These are phyloP conservation scores for Striga hermonthica DNA, from an alignment of 305 asterid species.

Conservation along the genomic window DNA sequence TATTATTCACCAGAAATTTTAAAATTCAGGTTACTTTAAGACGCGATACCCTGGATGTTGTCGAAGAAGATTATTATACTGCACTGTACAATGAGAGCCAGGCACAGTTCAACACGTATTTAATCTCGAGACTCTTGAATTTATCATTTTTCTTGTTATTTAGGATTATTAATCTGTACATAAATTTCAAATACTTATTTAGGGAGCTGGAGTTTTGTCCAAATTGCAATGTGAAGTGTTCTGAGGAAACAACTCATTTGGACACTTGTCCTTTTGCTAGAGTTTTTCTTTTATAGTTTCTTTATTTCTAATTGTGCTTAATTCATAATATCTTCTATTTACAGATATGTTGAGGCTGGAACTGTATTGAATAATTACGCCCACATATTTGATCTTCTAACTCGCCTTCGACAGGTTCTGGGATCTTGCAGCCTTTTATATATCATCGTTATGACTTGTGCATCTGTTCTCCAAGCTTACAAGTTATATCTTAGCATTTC, in stretches of 20 bases:
- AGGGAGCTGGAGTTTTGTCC: slow-evolving; percentile 2
- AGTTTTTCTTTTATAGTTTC: not conserved
- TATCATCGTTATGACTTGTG: slow-evolving; percentile 12
- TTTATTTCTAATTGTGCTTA: slow-evolving; percentile 10
- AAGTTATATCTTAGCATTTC: not conserved
- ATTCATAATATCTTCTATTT: slow-evolving; percentile 28
- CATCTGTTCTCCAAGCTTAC: not conserved
- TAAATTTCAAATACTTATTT: slow-evolving; percentile 19
- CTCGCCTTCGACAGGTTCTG: slow-evolving; percentile 89
- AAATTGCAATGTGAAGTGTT: slow-evolving; percentile 17
- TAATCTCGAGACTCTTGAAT: slow-evolving; percentile 24
- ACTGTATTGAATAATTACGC: slow-evolving; percentile 88
- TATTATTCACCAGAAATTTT: slow-evolving; percentile 21
- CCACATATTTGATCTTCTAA: slow-evolving; percentile 88
- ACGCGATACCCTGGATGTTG: slow-evolving; percentile 72
- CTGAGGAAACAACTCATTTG: not conserved
- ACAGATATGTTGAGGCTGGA: slow-evolving; percentile 74
- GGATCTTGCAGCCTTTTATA: slow-evolving; percentile 23
- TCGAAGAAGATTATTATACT: slow-evolving; percentile 73
- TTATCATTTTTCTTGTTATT: slow-evolving; percentile 5
- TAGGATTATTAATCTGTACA: slow-evolving; percentile 20
- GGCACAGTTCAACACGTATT: slow-evolving; percentile 84
- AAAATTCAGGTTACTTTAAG: slow-evolving; percentile 63
- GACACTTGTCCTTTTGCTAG: not conserved
- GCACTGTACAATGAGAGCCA: slow-evolving; percentile 81